Conservation (phyloP, 2,329 filamentous ascomycete species). For the Talaromyces sp. region DNA sequence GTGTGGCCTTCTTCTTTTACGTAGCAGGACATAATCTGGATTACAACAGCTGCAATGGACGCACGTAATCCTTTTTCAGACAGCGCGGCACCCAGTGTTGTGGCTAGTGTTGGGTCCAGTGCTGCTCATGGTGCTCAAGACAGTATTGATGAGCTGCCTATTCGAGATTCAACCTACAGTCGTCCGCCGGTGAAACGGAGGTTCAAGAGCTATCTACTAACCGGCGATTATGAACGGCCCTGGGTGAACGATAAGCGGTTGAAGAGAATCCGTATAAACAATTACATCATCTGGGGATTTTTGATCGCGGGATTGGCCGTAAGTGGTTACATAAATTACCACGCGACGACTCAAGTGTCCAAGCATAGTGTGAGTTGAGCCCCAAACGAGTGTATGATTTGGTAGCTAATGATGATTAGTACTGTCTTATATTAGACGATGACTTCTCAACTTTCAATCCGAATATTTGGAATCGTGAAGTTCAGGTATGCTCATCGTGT, state of each 20-base stretch:
- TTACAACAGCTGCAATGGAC: background rate
- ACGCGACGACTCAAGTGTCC: constrained; percentile 24
- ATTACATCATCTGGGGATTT: constrained; percentile 16
- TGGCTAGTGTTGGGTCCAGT: constrained; percentile 6
- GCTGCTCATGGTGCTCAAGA: background rate
- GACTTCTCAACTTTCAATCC: constrained; percentile 47
- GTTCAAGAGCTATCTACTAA: constrained; percentile 17
- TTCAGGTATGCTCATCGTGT: constrained; percentile 36
- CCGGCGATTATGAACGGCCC: constrained; percentile 17
- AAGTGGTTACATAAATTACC: constrained; percentile 34
- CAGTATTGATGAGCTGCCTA: constrained; percentile 1
- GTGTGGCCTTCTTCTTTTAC: background rate
- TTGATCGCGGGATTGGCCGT: constrained; percentile 23
- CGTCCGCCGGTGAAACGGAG: constrained; percentile 15
- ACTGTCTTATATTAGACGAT: constrained; percentile 53
- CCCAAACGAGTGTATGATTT: background rate
- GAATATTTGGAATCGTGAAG: constrained; percentile 50
- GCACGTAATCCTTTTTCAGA: constrained; percentile 13
- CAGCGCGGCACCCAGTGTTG: constrained; percentile 13
- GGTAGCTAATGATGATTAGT: constrained; percentile 29
- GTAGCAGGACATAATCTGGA: background rate
- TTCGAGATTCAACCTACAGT: constrained; percentile 3
- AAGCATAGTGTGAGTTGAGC: constrained; percentile 19
- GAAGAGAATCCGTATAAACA: constrained; percentile 15
- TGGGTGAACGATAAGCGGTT: constrained; percentile 17